These are phyloP conservation scores for Aspergillus phoenicis DNA, from an alignment of 2,329 filamentous ascomycete genomes.

Conservation along the genomic window DNA sequence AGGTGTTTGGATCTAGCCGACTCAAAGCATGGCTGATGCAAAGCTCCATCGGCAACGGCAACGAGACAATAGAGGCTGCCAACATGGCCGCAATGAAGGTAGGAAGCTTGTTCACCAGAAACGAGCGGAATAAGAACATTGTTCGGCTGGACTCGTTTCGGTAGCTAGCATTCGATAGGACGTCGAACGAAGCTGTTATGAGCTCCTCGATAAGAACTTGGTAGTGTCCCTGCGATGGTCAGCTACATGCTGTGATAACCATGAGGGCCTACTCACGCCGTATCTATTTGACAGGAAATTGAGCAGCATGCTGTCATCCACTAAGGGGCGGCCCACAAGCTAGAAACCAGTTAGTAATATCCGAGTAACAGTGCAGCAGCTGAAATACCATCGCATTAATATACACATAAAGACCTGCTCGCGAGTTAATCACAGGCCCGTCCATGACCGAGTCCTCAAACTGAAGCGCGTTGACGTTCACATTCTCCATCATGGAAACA, in stretches of 20 bases:
- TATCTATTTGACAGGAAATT: constrained; percentile 84
- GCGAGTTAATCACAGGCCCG: constrained; percentile 70
- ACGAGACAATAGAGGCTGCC: constrained; percentile 58
- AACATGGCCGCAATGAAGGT: constrained; percentile 61
- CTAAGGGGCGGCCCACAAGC: constrained; percentile 78
- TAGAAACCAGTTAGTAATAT: constrained; percentile 47
- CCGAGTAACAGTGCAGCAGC: background rate
- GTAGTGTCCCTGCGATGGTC: constrained; percentile 64
- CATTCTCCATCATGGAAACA: constrained; percentile 45
- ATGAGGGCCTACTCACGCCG: constrained; percentile 56
- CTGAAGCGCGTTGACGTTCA: constrained; percentile 53
- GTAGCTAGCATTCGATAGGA: constrained; percentile 83
- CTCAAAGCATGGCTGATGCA: constrained; percentile 68
- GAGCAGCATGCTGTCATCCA: constrained; percentile 78
- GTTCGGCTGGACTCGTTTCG: constrained; percentile 62
- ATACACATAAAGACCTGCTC: constrained; percentile 82
- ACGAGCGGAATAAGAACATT: constrained; percentile 78
- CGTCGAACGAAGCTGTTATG: constrained; percentile 84
- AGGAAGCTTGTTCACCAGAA: constrained; percentile 75
- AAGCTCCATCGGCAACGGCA: constrained; percentile 63
- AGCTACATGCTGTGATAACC: background rate
- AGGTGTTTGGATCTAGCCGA: constrained; percentile 63
- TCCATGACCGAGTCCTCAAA: constrained; percentile 62
- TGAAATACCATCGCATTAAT: constrained; percentile 73
- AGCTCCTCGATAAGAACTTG: constrained; percentile 78